Base-by-base conservation (phyloP, 1,139 yeast species). In the Geotrichum europaeum region DNA sequence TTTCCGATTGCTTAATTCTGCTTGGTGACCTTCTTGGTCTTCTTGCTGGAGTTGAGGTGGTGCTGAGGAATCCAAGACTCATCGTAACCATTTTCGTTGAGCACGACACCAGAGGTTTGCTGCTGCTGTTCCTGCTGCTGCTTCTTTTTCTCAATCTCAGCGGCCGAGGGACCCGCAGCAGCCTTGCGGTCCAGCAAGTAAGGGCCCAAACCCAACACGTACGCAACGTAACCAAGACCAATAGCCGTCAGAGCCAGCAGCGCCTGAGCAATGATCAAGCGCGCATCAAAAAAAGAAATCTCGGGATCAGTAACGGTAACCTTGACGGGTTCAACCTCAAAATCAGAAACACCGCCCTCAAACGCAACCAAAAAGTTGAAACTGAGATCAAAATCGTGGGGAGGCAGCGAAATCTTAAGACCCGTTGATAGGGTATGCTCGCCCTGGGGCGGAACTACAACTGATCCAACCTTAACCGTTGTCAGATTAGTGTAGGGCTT, bases 261-360 rank as follows among this genome's bases (percentile, higher is more conserved):
- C 20, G 83, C 60, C 69, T 84, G 87, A 67, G 87, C 80, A 55
- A 87, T 73, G 64, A 89, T 73, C 69, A 89, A 81, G 72, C 87
- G 84, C 34, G 92, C 94, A 71, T 88, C 83, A 74, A 87, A 85
- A 62, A 86, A 66, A 0, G 96, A 86, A 67, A 90, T 77, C 59
- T 86, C 80, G 49, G 81, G 81, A 67, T 90, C 96, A n/a, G 74
- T 73, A 63, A 90, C 81, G 43, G 78, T 73, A 50, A 88, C 77
- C 65, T 85, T 76, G 68, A 83, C 84, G 56, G 84, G 82, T 68
- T 82, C 82, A 58, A 84, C 83, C 55, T 86, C 77, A 65, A 81
- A 77, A 73, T 83, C 81, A 68, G 86, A 74, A 60, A 82, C 54
- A 58, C 67, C 77, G 25, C 81, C 81, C 49, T 81, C 79, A 68